Conservation (phyloP, 805 yeast species). For the Priceomyces medius region DNA sequence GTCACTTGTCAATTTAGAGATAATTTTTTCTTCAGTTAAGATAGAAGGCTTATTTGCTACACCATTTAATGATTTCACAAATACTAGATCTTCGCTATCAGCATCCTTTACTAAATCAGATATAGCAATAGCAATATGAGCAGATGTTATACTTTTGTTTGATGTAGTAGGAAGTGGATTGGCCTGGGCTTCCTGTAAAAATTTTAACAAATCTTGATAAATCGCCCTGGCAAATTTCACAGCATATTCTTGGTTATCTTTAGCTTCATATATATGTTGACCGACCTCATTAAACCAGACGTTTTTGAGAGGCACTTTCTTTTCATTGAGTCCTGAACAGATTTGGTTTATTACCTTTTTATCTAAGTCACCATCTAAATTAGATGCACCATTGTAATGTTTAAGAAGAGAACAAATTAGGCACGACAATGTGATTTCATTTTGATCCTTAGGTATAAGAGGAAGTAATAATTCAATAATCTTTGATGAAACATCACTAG, state of each 20-base stretch:
- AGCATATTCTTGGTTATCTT: constrained; percentile 12
- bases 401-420: constrained; percentile 50
- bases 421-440: constrained; percentile 59
- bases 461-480: constrained; percentile 47
- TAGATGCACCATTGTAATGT: constrained; percentile 35
- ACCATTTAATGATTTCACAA: constrained; percentile 30
- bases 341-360: constrained; percentile 31
- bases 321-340: constrained; percentile 61
- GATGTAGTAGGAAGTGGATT: constrained; percentile 56
- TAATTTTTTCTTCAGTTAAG: constrained; percentile 46
- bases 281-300: constrained; percentile 65
- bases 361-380: constrained; percentile 16
- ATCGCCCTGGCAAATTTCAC: constrained; percentile 18
- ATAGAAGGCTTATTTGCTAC: constrained; percentile 49
- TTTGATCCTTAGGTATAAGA: constrained; percentile 68
- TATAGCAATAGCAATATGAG: constrained; percentile 46
- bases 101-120: constrained; percentile 16
- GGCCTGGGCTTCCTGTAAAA: constrained; percentile 42
- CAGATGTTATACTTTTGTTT: constrained; percentile 51
- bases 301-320: constrained; percentile 60
- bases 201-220: constrained; percentile 23
- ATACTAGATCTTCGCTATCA: constrained; percentile 23
- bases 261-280: constrained; percentile 17
- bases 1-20: constrained; percentile 45
- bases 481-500: constrained; percentile 28